phyloP scores from a whole-genome alignment of 257 asterid species.

The Sherardia arvensis region DNA sequence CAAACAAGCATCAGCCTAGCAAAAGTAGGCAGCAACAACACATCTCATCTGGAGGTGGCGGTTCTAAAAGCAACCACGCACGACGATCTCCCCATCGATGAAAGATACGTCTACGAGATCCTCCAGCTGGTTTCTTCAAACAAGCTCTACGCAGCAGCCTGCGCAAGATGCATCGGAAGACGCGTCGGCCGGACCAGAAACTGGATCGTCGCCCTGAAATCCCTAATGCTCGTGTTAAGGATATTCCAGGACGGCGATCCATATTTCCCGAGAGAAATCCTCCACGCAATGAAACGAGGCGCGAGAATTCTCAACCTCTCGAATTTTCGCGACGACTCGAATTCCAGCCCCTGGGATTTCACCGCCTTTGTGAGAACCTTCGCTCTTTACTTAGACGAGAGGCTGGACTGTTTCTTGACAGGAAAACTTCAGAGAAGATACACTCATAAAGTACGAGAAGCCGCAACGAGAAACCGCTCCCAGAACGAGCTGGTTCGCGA shows the following conservation, averaged over 20 bases:
- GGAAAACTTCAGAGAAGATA: slow-evolving; percentile 64
- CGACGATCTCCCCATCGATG: slow-evolving; percentile 56
- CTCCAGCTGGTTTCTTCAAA: slow-evolving; percentile 55
- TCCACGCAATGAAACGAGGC: slow-evolving; percentile 78
- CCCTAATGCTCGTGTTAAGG: slow-evolving; percentile 64
- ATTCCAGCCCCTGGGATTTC: slow-evolving; percentile 81
- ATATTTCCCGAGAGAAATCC: slow-evolving; percentile 80
- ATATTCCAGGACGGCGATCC: slow-evolving; percentile 87
- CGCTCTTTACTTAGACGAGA: slow-evolving; percentile 73
- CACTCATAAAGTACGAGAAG: slow-evolving; percentile 17
- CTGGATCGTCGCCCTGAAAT: slow-evolving; percentile 76
- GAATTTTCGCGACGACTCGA: slow-evolving; percentile 64
- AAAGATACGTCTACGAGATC: slow-evolving; percentile 43
- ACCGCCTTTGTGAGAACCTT: slow-evolving; percentile 77
- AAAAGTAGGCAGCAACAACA: slow-evolving; percentile 50
- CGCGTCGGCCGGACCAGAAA: slow-evolving; percentile 81
- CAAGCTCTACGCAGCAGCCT: slow-evolving; percentile 56
- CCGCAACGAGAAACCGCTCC: slow-evolving; percentile 19
- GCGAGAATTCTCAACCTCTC: slow-evolving; percentile 69
- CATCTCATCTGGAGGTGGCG: slow-evolving; percentile 54
- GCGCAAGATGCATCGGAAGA: slow-evolving; percentile 71
- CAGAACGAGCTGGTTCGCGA: slow-evolving; percentile 43
- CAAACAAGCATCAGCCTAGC: slow-evolving; percentile 92
- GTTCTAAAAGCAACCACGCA: slow-evolving; percentile 83
- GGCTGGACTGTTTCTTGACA: slow-evolving; percentile 66